Evolutionary conservation across 2,329 filamentous ascomycete species (phyloP).

Genomic region (Diaporthe ilicicola): DNA sequence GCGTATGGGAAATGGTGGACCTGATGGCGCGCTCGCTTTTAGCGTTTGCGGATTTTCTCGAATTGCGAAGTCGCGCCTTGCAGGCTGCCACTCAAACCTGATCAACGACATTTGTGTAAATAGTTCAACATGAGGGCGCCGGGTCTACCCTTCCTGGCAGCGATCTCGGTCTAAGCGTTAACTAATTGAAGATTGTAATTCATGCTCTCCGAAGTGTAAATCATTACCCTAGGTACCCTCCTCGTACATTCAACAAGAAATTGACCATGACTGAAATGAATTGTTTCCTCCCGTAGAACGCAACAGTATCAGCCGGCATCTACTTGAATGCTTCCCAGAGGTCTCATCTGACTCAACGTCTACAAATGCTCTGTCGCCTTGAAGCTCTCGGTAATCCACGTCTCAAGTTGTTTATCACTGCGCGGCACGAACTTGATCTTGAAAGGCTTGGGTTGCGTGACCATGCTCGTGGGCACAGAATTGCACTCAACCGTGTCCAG

Average conservation of each 20-base stretch:
- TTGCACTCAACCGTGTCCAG: not conserved
- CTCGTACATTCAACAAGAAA: not conserved
- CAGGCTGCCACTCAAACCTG: not conserved
- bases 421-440: not conserved
- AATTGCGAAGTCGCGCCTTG: not conserved
- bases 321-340: not conserved
- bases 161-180: not conserved
- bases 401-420: not conserved
- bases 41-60: not conserved
- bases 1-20: not conserved
- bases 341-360: not conserved
- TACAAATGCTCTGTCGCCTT: not conserved
- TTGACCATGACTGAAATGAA: not conserved
- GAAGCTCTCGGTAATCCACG: not conserved
- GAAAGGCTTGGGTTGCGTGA: not conserved
- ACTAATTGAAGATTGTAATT: not conserved
- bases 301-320: not conserved
- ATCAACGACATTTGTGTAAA: not conserved
- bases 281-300: not conserved
- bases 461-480: constrained; percentile 1
- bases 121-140: too few species aligned
- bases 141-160: not conserved
- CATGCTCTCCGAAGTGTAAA: not conserved
- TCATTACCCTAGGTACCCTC: too few species aligned
- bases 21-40: not conserved